phyloP scores from a whole-genome alignment of 1,139 yeast genomes.

The Candida sojae region DNA sequence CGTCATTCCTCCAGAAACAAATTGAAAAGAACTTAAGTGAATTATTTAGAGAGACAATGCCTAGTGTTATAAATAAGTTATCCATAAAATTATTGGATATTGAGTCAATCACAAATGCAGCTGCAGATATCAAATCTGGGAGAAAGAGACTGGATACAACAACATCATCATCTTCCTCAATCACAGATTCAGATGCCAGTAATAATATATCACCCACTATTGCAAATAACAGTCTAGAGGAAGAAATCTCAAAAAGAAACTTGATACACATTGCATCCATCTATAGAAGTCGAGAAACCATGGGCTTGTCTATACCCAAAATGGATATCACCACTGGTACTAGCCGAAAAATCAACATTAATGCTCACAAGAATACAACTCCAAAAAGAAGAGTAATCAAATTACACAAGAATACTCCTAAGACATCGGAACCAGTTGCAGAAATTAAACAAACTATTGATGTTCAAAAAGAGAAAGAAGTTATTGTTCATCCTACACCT shows the following conservation, averaged over 20 bases:
- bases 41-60: slow-evolving; percentile 80
- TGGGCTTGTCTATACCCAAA: not conserved
- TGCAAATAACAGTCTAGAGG: not conserved
- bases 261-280: not conserved
- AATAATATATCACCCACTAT: not conserved
- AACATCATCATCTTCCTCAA: not conserved
- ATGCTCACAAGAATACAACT: slow-evolving; percentile 21
- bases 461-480: not conserved
- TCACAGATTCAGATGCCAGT: not conserved
- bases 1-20: slow-evolving; percentile 76
- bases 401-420: slow-evolving; percentile 23
- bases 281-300: slow-evolving; percentile 1
- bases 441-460: not conserved
- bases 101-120: not conserved
- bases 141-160: not conserved
- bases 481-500: not conserved
- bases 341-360: not conserved
- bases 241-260: not conserved
- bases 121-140: not conserved
- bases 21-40: slow-evolving; percentile 81
- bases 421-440: not conserved
- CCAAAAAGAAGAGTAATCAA: slow-evolving; percentile 54
- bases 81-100: slow-evolving; percentile 27
- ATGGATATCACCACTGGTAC: slow-evolving; percentile 39
- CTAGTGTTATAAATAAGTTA: slow-evolving; percentile 75